Evolutionary conservation across 2,329 filamentous ascomycete species (phyloP).

Genomic region (Sporothrix curviconia): DNA sequence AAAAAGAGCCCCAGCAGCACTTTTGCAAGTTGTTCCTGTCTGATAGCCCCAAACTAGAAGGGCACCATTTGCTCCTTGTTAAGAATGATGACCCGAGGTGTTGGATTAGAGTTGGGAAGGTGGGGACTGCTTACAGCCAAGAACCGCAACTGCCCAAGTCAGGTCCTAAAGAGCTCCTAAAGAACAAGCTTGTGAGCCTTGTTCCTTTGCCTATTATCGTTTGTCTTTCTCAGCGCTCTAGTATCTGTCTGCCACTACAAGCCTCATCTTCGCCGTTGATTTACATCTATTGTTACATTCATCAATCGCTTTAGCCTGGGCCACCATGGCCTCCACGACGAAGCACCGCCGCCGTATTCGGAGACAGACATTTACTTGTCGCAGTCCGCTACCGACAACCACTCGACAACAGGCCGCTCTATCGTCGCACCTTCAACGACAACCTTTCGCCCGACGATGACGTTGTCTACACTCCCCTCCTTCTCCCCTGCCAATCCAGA

Average conservation of each 20-base stretch:
- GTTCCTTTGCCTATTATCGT: too few relatives aligned
- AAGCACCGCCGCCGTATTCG: conserved; percentile 49
- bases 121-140: too few relatives aligned
- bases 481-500: conserved; percentile 22
- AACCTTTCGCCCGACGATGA: conserved; percentile 26
- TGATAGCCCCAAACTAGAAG: too few relatives aligned
- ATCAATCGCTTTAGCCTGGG: too few relatives aligned
- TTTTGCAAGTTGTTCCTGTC: too few relatives aligned
- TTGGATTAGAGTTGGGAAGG: too few relatives aligned
- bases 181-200: too few relatives aligned
- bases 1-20: too few relatives aligned
- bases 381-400: conserved; percentile 23
- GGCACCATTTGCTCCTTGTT: too few relatives aligned
- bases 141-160: too few relatives aligned
- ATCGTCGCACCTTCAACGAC: background rate
- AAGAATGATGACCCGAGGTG: too few relatives aligned
- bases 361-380: conserved; percentile 51
- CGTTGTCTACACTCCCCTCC: conserved; percentile 46
- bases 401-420: conserved; percentile 26
- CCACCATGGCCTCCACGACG: conserved; percentile 28
- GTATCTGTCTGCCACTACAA: background rate
- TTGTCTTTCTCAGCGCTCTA: background rate
- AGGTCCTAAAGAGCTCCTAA: too few relatives aligned
- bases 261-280: background rate
- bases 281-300: background rate